Evolutionary conservation across 306 rosid genomes (phyloP).

Genomic region (Nissolia schottii): DNA sequence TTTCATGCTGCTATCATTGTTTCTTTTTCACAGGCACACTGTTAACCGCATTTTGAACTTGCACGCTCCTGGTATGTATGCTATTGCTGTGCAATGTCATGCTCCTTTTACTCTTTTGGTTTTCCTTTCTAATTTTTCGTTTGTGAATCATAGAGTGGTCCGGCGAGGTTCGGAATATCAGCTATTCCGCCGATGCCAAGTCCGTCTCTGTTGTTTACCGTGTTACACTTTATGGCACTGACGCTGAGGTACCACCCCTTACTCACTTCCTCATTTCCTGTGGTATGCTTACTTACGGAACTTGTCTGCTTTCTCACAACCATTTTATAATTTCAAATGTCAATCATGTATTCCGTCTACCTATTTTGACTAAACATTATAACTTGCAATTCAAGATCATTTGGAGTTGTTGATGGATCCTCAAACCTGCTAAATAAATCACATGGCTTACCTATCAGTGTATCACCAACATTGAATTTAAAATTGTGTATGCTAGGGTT

Average conservation of each 20-base stretch:
- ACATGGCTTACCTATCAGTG: background rate
- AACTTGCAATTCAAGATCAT: background rate
- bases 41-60: constrained; percentile 74
- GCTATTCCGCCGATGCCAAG: constrained; percentile 58
- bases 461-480: too few relatives aligned
- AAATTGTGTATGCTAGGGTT: background rate
- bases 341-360: too few relatives aligned
- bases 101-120: background rate
- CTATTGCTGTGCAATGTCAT: background rate
- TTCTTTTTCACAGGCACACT: constrained; percentile 46
- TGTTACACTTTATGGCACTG: constrained; percentile 84
- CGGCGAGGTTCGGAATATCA: constrained; percentile 68
- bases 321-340: too few relatives aligned
- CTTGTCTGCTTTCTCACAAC: too few relatives aligned
- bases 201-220: constrained; percentile 80
- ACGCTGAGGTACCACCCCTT: constrained; percentile 60
- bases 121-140: background rate
- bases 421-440: background rate
- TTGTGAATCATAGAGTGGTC: constrained; percentile 75
- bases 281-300: too few relatives aligned
- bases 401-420: background rate
- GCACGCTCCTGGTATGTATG: constrained; percentile 64
- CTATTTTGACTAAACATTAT: too few relatives aligned
- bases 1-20: background rate
- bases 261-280: background rate